Base-by-base conservation (phyloP, 2,329 filamentous ascomycete genomes). In the Beauveria brongniartii region DNA sequence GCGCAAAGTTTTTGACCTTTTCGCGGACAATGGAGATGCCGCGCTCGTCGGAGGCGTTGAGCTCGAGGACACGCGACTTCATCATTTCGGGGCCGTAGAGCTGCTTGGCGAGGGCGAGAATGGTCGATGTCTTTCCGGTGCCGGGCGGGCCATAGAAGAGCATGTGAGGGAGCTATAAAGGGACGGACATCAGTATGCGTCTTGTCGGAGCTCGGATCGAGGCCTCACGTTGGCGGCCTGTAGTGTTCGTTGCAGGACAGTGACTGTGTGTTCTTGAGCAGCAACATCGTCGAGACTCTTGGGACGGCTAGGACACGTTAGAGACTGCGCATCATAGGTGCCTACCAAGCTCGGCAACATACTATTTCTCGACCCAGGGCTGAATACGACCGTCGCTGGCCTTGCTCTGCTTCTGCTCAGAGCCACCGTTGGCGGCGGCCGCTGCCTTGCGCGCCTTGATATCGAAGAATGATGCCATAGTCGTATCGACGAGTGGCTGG, bases 321-420 rank as follows among this genome's bases (percentile, higher is more conserved):
- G 43, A 5, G 8, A 6, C 3, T 4, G 9, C 43, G 20, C 14
- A 7, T 7, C 12, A 24, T 18, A 26, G 43, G n/a, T 6, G 20
- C 16, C n/a, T 5, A 22, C 14, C 1, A 46, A 43, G 14, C 6
- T 46, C 72, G 61, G 34, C 20, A 43, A 63, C 82, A 64, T 80
- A 96, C 93, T 97, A 97, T 90, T 97, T 97, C 79, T 97, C 94
- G 58, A 97, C 93, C 94, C 94, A 99, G 69, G 94, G 94, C 71
- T 97, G 93, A 9, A 69, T 67, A 87, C 80, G 69, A 83, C 83
- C 66, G 81, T 88, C 69, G 80, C 81, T 62, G 78, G 82, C 67
- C 65, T 81, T 82, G 63, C 86, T 82, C 59, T 80, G 74, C 74
- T 93, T 96, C 58, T 82, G 82, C 50, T 88, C 85, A 22, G 82